Percentiles rank a stretch among this genome's conserved stretches.
Evolutionary conservation across 2,329 filamentous ascomycete species (phyloP).

Genomic region (Orbilia quercus): DNA sequence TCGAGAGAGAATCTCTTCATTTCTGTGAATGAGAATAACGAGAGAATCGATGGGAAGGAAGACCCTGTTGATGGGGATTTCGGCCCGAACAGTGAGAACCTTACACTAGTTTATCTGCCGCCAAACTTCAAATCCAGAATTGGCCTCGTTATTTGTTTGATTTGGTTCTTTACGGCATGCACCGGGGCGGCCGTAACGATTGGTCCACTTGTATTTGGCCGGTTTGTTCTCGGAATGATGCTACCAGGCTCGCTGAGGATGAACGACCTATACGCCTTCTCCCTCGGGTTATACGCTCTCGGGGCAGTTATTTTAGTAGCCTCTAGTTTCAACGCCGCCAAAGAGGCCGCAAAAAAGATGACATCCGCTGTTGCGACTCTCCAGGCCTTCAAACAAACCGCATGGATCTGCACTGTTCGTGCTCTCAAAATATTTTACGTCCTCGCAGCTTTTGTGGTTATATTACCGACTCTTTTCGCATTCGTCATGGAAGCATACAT

Average conservation of each 20-base stretch:
- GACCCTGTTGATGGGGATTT: slow-evolving; percentile 71
- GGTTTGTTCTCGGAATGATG: slow-evolving; percentile 77
- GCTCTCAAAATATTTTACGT: slow-evolving; percentile 74
- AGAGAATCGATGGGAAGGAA: slow-evolving; percentile 71
- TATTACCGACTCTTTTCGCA: slow-evolving; percentile 83
- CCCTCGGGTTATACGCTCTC: slow-evolving; percentile 84
- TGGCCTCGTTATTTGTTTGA: slow-evolving; percentile 83
- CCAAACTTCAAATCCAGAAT: slow-evolving; percentile 84
- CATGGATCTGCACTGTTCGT: slow-evolving; percentile 44
- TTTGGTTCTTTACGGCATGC: slow-evolving; percentile 92
- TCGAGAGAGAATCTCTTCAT: slow-evolving; percentile 85
- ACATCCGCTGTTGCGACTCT: slow-evolving; percentile 36
- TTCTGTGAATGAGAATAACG: slow-evolving; percentile 75
- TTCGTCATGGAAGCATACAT: slow-evolving; percentile 87
- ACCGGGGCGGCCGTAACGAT: slow-evolving; percentile 89
- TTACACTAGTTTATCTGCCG: slow-evolving; percentile 81
- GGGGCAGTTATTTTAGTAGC: slow-evolving; percentile 74
- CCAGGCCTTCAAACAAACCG: slow-evolving; percentile 40
- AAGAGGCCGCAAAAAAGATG: slow-evolving; percentile 31
- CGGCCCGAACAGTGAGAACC: slow-evolving; percentile 71
- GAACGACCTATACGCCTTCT: slow-evolving; percentile 97
- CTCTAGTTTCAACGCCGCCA: slow-evolving; percentile 59
- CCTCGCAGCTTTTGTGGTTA: slow-evolving; percentile 77
- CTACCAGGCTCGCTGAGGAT: slow-evolving; percentile 78
- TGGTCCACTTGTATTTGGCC: slow-evolving; percentile 84